These are phyloP conservation scores for Symbiodinium natans DNA, from an alignment of 73 alveolate species.

Conservation along the genomic window DNA sequence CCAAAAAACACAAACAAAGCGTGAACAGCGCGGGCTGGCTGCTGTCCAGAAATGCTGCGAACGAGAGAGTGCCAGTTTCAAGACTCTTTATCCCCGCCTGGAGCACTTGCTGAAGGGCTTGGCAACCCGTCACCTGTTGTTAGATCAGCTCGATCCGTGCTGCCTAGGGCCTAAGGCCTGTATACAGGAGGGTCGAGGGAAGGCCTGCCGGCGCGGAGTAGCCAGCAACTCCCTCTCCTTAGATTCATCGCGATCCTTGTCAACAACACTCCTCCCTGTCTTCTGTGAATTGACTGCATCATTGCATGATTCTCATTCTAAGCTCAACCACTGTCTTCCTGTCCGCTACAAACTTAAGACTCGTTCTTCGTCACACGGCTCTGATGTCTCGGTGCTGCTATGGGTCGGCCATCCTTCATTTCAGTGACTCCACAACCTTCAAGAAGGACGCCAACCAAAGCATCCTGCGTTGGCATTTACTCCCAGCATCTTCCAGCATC, in stretches of 20 bases:
- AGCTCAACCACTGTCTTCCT: too few relatives aligned
- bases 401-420: not conserved
- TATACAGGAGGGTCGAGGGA: too few relatives aligned
- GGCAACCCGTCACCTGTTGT: not conserved
- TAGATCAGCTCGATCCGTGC: too few relatives aligned
- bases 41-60: not conserved
- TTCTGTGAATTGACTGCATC: too few relatives aligned
- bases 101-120: slow-evolving; percentile 16
- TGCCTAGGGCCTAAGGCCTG: too few relatives aligned
- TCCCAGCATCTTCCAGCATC: not conserved
- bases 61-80: too few relatives aligned
- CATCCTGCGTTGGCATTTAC: slow-evolving; percentile 7
- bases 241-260: not conserved
- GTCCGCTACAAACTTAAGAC: too few relatives aligned
- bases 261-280: too few relatives aligned
- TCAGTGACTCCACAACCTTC: slow-evolving; percentile 48
- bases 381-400: too few relatives aligned
- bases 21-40: too few relatives aligned
- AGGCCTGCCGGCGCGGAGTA: not conserved
- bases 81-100: not conserved
- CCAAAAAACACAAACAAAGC: not conserved
- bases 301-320: too few relatives aligned
- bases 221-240: not conserved
- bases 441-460: slow-evolving; percentile 35
- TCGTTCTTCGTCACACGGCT: too few relatives aligned